Conservation (phyloP, 495 filamentous ascomycete genomes). For the Aspergillus conjunctus region DNA sequence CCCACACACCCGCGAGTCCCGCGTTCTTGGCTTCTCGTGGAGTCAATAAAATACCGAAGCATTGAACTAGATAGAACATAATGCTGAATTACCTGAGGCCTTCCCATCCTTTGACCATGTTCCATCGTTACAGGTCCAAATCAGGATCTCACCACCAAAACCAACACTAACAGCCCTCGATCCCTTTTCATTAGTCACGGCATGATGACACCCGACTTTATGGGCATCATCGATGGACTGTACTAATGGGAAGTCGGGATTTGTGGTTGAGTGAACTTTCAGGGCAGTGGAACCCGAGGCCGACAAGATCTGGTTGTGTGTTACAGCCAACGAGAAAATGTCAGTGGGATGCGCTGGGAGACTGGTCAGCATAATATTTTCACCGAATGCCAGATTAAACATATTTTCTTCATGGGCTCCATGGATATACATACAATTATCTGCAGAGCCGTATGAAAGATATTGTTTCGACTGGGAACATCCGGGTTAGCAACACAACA, state of each 20-base stretch:
- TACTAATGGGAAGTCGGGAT: conserved; percentile 68
- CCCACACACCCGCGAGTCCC: conserved; percentile 75
- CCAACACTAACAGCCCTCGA: conserved; percentile 75
- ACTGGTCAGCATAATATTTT: conserved; percentile 28
- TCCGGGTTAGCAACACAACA: conserved; percentile 19
- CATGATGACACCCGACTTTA: conserved; percentile 85
- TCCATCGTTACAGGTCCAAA: conserved; percentile 67
- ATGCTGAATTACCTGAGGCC: conserved; percentile 43
- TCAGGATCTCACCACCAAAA: conserved; percentile 81
- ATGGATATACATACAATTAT: conserved; percentile 63
- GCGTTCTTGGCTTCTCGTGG: conserved; percentile 28
- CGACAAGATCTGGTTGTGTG: conserved; percentile 72
- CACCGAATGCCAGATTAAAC: background rate
- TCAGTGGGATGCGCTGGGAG: conserved; percentile 76
- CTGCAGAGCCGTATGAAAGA: conserved; percentile 84
- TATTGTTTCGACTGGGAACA: conserved; percentile 89
- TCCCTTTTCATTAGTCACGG: conserved; percentile 69
- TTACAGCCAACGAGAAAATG: conserved; percentile 88
- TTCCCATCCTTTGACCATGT: conserved; percentile 55
- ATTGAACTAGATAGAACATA: conserved; percentile 17
- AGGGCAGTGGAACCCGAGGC: conserved; percentile 80
- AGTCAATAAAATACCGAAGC: conserved; percentile 20
- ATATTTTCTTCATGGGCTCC: background rate
- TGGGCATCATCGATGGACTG: conserved; percentile 79
- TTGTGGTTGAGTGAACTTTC: conserved; percentile 70